A percentile compares a stretch with the other conserved stretches of the same genome.
These are phyloP conservation scores for Scolecobasidium constrictum DNA, from an alignment of 2,329 filamentous ascomycete genomes.

Conservation along the genomic window DNA sequence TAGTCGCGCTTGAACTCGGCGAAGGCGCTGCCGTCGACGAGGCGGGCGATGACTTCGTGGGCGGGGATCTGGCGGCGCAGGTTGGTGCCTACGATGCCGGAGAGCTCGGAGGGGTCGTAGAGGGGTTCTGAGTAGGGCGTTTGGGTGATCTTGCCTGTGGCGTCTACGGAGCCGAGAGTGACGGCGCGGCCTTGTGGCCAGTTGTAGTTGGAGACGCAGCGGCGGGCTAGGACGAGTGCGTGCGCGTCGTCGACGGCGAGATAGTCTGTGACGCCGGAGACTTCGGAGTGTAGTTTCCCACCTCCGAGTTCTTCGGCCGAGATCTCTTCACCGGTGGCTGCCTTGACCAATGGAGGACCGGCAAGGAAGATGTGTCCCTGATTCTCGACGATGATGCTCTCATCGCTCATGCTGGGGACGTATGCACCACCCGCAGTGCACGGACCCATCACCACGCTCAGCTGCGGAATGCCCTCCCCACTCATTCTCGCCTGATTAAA, in stretches of 20 bases:
- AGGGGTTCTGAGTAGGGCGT: slow-evolving; percentile 60
- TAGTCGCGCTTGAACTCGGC: slow-evolving; percentile 92
- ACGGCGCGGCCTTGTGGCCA: slow-evolving; percentile 48
- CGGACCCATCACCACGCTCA: slow-evolving; percentile 92
- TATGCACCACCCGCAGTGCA: slow-evolving; percentile 95
- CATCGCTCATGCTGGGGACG: slow-evolving; percentile 93
- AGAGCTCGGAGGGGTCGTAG: slow-evolving; percentile 67
- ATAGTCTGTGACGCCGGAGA: slow-evolving; percentile 91
- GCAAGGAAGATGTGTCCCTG: slow-evolving; percentile 98
- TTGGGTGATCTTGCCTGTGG: slow-evolving; percentile 25
- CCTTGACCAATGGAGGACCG: slow-evolving; percentile 88
- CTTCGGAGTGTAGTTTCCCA: slow-evolving; percentile 76
- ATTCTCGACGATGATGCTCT: slow-evolving; percentile 90
- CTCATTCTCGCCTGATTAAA: slow-evolving; percentile 80
- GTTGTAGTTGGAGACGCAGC: slow-evolving; percentile 82
- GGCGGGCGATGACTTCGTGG: slow-evolving; percentile 82
- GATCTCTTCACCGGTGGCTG: slow-evolving; percentile 87
- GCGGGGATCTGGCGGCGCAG: slow-evolving; percentile 76
- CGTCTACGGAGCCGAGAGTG: slow-evolving; percentile 14
- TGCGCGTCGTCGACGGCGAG: slow-evolving; percentile 90
- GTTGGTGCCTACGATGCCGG: slow-evolving; percentile 84
- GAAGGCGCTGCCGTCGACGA: slow-evolving; percentile 85
- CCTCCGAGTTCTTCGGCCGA: slow-evolving; percentile 85
- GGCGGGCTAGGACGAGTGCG: slow-evolving; percentile 71
- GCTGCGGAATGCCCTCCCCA: slow-evolving; percentile 79